Base-by-base conservation (phyloP, 768 basidiomycete genomes). In the Suillus cothurnatus region DNA sequence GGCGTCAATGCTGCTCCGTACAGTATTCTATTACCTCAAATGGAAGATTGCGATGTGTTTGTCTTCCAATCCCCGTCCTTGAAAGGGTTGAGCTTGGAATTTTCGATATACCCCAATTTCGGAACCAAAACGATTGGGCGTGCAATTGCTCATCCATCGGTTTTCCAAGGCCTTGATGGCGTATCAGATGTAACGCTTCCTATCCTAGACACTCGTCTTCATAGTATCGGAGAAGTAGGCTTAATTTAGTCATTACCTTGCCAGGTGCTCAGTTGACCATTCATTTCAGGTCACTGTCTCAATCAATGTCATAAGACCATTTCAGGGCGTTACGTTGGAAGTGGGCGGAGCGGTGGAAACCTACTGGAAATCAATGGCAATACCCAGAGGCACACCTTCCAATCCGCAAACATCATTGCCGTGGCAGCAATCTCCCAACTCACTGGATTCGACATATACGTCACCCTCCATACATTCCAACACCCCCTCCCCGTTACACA, bases 51-150 rank as follows among this genome's bases (percentile, higher is more conserved):
- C 67, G 87, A 89, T 67, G 86, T 90, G 6, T 94, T 97, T 72
- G 81, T 89, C 17, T 97, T 99, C 81, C 97, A 98, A 78, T 86
- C 93, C 61, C 83, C 90, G 45, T 86, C 85, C 36, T 78, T 96
- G 38, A 86, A 88, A 57, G 82, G 83, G 38, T 84, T 99, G 62
- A 86, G 88, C 1, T 79, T 99, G 71, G 93, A 97, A 75, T 94
- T 99, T 74, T 97, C 97, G 26, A 81, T 99, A 36, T 98, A 96
- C 79, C 97, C 97, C 15, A 97, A 93, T 70, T 99, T 99, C 78
- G 97, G 97, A 19, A 95, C 94, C 19, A 97, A 94, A 78, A 94
- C 95, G 21, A 93, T 99, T 66, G 97, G 97, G 15, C 88, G 95
- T 68, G 96, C 95, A 19, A 87, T 96, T 53, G 92, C 93, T 15